A percentile compares a stretch with the other conserved stretches of the same genome.
Evolutionary conservation across 129 eudicot genomes (phyloP).

Genomic region (Lactuca sativa): DNA sequence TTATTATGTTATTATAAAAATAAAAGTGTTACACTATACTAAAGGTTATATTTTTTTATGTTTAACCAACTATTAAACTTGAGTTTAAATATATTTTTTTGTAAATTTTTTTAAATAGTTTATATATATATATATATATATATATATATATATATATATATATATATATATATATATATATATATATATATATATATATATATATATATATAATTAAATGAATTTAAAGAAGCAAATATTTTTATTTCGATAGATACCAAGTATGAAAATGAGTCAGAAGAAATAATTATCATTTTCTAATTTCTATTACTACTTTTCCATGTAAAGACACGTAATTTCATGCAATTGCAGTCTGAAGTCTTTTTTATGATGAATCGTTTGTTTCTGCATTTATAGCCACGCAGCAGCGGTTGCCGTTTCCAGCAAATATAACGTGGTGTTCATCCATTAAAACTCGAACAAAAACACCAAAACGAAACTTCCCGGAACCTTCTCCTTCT

Average conservation of each 20-base stretch:
- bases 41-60: neutral
- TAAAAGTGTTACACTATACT: neutral
- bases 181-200: too few relatives aligned
- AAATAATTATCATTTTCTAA: neutral
- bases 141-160: too few relatives aligned
- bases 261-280: neutral
- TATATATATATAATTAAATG: too few relatives aligned
- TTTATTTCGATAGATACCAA: too few relatives aligned
- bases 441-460: constrained; percentile 12
- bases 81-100: neutral
- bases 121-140: too few relatives aligned
- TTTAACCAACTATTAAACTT: too few relatives aligned
- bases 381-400: constrained; percentile 30
- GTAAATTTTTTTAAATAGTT: too few relatives aligned
- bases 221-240: neutral
- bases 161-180: too few relatives aligned
- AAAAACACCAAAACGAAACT: constrained; percentile 33
- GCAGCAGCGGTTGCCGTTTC: constrained; percentile 36
- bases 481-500: constrained; percentile 28
- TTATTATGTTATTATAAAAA: too few relatives aligned
- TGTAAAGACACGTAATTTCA: constrained; percentile 7
- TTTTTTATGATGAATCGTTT: neutral
- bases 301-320: neutral
- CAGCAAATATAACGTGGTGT: constrained; percentile 23
- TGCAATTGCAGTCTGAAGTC: constrained; percentile 14